Base-by-base conservation (phyloP, 2,329 filamentous ascomycete species). In the Chlorencoelia australis region DNA sequence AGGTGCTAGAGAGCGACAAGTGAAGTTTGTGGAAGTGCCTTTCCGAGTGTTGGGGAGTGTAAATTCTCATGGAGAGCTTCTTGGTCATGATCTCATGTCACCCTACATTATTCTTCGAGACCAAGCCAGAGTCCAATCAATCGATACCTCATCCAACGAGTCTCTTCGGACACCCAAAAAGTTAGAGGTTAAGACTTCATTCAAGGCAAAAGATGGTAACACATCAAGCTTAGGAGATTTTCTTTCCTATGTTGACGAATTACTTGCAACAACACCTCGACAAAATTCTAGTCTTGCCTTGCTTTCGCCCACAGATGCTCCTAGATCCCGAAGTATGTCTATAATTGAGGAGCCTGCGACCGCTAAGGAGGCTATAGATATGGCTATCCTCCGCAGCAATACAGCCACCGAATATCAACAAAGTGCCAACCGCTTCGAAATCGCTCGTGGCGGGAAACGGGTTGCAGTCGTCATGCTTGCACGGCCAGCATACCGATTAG, bases 41-140 rank as follows among this genome's bases (percentile, higher is more conserved):
- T 95, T 98, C 54, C 77, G 91, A 27, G 83, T 98, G 3, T 75
- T 96, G 34, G 89, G 89, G 26, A 91, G 89, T 49, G 89, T 98
- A 24, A 93, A 94, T 61, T 76, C 75, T 42, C 74, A 86, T 49
- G 89, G 89, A 45, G 85, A 94, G 51, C 81, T 94, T 21, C 70
- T 95, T 10, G 86, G 87, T 1, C 89, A 98, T 58, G 89, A 98
- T 58, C 67, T 98, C 10, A 94, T 95, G 81, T 82, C 78, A 25
- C 91, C 91, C 0, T 94, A 96, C 54, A 83, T 96, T 19, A 68
- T 96, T 35, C 69, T 96, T 29, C 79, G 79, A 38, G 89, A 96
- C 52, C 75, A 84, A 57, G 89, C 91, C 20, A 45, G 43, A 16
- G 46, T 59, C 13, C 42, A 50, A 37, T 37, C 40, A 7, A 37